A percentile compares a stretch with the other conserved stretches of the same genome.
These are phyloP conservation scores for Sphagnurus paluster DNA, from an alignment of 1,284 basidiomycete species.

Conservation along the genomic window DNA sequence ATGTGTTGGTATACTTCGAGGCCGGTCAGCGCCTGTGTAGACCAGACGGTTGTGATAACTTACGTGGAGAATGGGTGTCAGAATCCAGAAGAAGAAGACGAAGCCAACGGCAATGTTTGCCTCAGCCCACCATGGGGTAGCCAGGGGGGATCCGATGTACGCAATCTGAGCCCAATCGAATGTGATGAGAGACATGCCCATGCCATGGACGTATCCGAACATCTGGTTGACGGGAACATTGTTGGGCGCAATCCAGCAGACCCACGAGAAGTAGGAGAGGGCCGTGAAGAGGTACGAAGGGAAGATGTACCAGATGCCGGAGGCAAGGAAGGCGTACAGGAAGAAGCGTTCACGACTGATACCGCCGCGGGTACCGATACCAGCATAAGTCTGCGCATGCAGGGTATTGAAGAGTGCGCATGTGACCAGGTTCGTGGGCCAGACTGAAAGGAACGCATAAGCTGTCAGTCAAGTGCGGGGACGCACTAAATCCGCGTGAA, in stretches of 20 bases:
- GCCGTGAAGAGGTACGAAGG: conserved; percentile 76
- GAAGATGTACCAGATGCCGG: conserved; percentile 69
- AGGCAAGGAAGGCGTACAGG: conserved; percentile 56
- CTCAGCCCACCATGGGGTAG: conserved; percentile 74
- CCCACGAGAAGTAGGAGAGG: conserved; percentile 70
- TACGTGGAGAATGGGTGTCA: conserved; percentile 61
- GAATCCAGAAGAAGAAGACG: conserved; percentile 75
- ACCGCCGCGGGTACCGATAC: conserved; percentile 62
- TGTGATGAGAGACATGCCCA: conserved; percentile 76
- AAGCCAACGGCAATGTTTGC: conserved; percentile 84
- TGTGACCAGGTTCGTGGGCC: conserved; percentile 83
- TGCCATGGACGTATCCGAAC: conserved; percentile 77
- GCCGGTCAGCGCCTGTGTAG: neutral
- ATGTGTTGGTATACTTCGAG: conserved; percentile 51
- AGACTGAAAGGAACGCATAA: conserved; percentile 59
- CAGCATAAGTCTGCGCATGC: conserved; percentile 62
- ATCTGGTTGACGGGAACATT: conserved; percentile 69
- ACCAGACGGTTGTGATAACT: conserved; percentile 12
- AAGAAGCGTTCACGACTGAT: conserved; percentile 81
- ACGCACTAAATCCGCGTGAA: too few relatives aligned
- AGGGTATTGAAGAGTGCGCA: conserved; percentile 85
- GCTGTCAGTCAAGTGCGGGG: too few relatives aligned
- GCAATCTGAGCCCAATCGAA: conserved; percentile 75
- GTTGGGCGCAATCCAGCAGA: conserved; percentile 61
- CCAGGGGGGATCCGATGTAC: conserved; percentile 60